Base-by-base conservation (phyloP, 352 stramenopile species). In the Globisporangium acanthophoron region DNA sequence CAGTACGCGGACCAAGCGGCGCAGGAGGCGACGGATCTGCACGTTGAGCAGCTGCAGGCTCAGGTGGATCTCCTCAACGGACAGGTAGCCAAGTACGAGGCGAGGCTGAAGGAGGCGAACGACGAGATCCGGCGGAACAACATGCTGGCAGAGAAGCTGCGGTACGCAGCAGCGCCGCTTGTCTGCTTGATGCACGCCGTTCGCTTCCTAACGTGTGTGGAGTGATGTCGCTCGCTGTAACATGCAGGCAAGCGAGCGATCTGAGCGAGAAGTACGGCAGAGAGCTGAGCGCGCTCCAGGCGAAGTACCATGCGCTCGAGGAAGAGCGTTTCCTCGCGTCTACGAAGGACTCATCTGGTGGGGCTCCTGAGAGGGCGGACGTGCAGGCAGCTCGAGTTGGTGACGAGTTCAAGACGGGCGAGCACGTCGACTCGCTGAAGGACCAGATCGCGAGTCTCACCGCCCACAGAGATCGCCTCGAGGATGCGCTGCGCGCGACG, bases 11-110 rank as follows among this genome's bases (percentile, higher is more conserved):
- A 67, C 0, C 66, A 67, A 31, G 65, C 66, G 9, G 56, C 59
- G 20, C 65, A 85, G 50, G 70, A 90, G 21, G 71, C 74, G 1
- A 66, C 67, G 8, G 66, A 85, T 16, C 45, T 94, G 18, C 80
- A 87, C 47, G 74, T 91, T 8, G 79, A 91, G 21, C 82, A 92
- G 62, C 47, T 92, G 47, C 77, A 66, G 29, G 71, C 66, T 0
- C 85, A 92, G 57, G 75, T 94, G 13, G 78, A 92, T 54, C 59
- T 90, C 15, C 61, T 94, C 12, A 94, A 90, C 57, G 80, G 80
- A 48, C 82, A 94, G 50, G 81, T 92, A 24, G 79, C 74, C 27
- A 92, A 88, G 64, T 92, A 94, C 58, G 85, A 94, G 52, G 67
- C 64, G n/a, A 76, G 78, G 39, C 62, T 94, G 1, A 81, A 78